Conservation (phyloP, 352 stramenopile species). For the Phytopythium vexans region DNA sequence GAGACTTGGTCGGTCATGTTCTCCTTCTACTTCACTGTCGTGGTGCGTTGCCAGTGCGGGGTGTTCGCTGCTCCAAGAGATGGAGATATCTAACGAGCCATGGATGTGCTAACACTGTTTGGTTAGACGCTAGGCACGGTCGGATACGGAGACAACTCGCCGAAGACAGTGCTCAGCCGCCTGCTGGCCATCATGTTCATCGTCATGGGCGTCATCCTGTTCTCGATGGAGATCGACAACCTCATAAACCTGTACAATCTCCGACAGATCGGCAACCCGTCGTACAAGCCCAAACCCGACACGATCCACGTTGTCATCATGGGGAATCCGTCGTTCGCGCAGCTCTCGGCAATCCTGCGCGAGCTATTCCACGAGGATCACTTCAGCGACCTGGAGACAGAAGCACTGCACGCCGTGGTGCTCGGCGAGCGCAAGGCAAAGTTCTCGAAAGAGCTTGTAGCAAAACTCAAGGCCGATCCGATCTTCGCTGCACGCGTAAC, state of each 20-base stretch:
- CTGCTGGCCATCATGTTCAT: conserved; percentile 89
- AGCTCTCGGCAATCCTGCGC: conserved; percentile 76
- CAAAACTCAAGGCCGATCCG: conserved; percentile 70
- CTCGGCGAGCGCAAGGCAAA: conserved; percentile 65
- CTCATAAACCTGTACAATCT: conserved; percentile 84
- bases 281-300: conserved; percentile 65
- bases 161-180: conserved; percentile 78
- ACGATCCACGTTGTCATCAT: conserved; percentile 76
- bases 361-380: conserved; percentile 90
- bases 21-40: conserved; percentile 86
- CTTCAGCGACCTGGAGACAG: conserved; percentile 29
- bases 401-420: conserved; percentile 65
- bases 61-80: not conserved
- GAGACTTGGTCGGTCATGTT: conserved; percentile 89
- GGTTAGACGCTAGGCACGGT: conserved; percentile 81
- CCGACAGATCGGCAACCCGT: conserved; percentile 74
- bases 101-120: too few relatives aligned
- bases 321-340: conserved; percentile 80
- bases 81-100: not conserved
- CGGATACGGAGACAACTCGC: conserved; percentile 83
- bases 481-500: conserved; percentile 78
- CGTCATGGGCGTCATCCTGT: conserved; percentile 83
- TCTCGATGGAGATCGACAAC: conserved; percentile 88
- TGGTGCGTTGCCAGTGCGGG: conserved; percentile 33
- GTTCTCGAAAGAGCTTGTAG: conserved; percentile 68